A percentile compares a stretch with the other conserved stretches of the same genome.
phyloP scores from a whole-genome alignment of 1,139 yeast species.

The Sugiyamaella japonica region DNA sequence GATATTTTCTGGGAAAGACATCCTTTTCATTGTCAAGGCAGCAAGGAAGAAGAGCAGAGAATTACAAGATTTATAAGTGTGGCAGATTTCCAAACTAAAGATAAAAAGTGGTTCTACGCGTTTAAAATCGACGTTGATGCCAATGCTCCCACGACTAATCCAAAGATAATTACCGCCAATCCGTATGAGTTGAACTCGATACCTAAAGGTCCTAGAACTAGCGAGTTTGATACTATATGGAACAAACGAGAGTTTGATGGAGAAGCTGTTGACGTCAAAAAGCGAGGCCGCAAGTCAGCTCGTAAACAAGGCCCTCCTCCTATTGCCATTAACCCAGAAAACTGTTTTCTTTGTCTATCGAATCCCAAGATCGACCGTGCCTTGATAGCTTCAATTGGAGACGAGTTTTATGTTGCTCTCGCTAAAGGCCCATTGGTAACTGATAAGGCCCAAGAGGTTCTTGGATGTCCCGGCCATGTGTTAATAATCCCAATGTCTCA shows the following conservation, averaged over 20 bases:
- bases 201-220: constrained; percentile 3
- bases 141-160: neutral
- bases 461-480: constrained; percentile 75
- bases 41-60: constrained; percentile 14
- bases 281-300: constrained; percentile 7
- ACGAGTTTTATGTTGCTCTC: constrained; percentile 63
- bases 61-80: constrained; percentile 33
- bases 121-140: constrained; percentile 25
- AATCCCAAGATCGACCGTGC: constrained; percentile 78
- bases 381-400: constrained; percentile 76
- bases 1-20: constrained; percentile 32
- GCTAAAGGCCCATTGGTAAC: constrained; percentile 85
- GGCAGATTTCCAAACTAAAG: constrained; percentile 28
- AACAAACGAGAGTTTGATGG: neutral
- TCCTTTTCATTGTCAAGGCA: constrained; percentile 27
- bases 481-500: constrained; percentile 83
- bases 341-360: constrained; percentile 81
- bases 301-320: neutral
- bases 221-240: constrained; percentile 9
- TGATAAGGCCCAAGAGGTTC: constrained; percentile 35
- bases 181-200: neutral
- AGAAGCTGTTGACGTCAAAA: neutral
- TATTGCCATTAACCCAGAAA: constrained; percentile 6
- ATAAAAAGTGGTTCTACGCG: constrained; percentile 34
- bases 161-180: constrained; percentile 1